phyloP scores from a whole-genome alignment of 305 asterid species.

The Fraxinus greggii region DNA sequence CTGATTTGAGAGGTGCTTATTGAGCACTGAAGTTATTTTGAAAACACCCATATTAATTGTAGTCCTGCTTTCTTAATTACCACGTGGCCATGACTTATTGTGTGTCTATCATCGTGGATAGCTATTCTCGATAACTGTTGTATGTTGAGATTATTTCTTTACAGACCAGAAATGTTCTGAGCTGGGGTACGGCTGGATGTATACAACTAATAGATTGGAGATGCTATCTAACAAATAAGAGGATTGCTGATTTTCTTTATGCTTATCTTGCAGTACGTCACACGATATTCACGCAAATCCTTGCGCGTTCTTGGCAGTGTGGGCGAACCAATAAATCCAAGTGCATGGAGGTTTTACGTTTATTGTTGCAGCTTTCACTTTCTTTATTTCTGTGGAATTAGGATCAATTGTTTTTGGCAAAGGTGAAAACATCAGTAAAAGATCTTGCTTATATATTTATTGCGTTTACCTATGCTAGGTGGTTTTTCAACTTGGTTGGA shows the following conservation, averaged over 20 bases:
- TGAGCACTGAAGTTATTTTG: not conserved
- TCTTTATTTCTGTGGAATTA: not conserved
- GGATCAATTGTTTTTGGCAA: constrained; percentile 5
- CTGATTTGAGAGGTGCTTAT: not conserved
- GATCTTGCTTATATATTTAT: constrained; percentile 10
- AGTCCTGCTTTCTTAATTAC: not conserved
- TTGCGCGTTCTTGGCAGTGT: constrained; percentile 97
- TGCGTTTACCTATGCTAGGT: constrained; percentile 43
- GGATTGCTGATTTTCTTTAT: constrained; percentile 27
- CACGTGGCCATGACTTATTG: not conserved
- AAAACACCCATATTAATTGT: not conserved
- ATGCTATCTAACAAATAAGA: not conserved
- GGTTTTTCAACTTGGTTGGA: constrained; percentile 91
- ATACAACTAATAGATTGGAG: not conserved
- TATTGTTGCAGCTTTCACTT: constrained; percentile 20
- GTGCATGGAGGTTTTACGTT: constrained; percentile 83
- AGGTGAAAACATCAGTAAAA: constrained; percentile 9
- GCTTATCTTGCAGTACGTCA: constrained; percentile 66
- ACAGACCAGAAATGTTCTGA: not conserved
- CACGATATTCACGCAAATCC: constrained; percentile 83
- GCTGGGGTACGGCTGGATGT: constrained; percentile 84
- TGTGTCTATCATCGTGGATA: constrained; percentile 23
- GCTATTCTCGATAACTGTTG: constrained; percentile 78
- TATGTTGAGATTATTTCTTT: constrained; percentile 39
- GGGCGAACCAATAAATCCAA: constrained; percentile 97